A percentile compares a stretch with the other conserved stretches of the same genome.
Evolutionary conservation across 805 yeast genomes (phyloP).

Genomic region (Phaffomyces opuntiae): DNA sequence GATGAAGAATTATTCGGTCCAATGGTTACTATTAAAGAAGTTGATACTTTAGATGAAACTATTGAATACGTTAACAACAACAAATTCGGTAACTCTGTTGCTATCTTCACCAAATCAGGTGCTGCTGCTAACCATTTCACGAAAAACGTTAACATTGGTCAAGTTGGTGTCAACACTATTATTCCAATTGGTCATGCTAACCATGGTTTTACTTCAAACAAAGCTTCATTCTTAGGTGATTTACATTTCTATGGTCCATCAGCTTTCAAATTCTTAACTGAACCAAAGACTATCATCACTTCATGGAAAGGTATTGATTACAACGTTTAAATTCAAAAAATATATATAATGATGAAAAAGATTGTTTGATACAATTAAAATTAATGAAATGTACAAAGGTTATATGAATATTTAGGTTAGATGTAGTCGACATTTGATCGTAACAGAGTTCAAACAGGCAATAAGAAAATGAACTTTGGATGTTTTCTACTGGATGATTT

Average conservation of each 20-base stretch:
- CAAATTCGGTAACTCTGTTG: conserved; percentile 66
- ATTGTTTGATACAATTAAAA: background rate
- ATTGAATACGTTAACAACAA: conserved; percentile 50
- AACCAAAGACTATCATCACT: conserved; percentile 68
- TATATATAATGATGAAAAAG: background rate
- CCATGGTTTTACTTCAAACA: conserved; percentile 76
- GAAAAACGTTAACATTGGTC: conserved; percentile 62
- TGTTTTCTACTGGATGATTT: too few species aligned
- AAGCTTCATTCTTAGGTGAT: conserved; percentile 73
- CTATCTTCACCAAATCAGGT: conserved; percentile 65
- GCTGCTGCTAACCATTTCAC: conserved; percentile 62
- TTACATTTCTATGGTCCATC: conserved; percentile 76
- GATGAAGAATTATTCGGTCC: conserved; percentile 78
- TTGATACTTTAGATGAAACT: conserved; percentile 61
- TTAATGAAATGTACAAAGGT: background rate
- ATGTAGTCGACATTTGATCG: too few species aligned
- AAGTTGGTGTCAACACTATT: conserved; percentile 73
- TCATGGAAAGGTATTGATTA: conserved; percentile 44
- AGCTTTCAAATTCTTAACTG: conserved; percentile 66
- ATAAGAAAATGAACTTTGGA: too few species aligned
- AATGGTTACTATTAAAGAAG: conserved; percentile 55
- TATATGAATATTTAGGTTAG: too few species aligned
- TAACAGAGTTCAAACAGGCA: too few species aligned
- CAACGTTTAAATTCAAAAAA: conserved; percentile 4
- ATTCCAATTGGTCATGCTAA: conserved; percentile 78